phyloP scores from a whole-genome alignment of 1,284 basidiomycete species.

The Neolentinus lepideus region DNA sequence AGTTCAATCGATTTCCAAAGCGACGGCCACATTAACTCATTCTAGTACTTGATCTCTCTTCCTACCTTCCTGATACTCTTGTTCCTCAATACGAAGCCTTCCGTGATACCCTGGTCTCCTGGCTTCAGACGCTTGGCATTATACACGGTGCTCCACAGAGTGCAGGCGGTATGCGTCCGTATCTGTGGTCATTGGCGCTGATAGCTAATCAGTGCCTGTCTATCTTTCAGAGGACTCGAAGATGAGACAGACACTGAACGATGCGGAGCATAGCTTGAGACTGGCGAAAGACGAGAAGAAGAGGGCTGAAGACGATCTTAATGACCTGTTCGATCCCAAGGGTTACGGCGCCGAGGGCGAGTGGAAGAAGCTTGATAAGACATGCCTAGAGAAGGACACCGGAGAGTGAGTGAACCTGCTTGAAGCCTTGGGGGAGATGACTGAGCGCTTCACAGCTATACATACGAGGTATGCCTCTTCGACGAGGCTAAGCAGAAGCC shows the following conservation, averaged over 20 bases:
- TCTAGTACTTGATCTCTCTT: conserved; percentile 74
- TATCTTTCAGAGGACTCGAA: conserved; percentile 39
- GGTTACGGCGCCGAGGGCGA: conserved; percentile 82
- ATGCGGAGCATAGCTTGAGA: conserved; percentile 49
- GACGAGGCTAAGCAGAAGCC: conserved; percentile 85
- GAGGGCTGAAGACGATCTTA: conserved; percentile 45
- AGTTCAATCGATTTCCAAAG: conserved; percentile 21
- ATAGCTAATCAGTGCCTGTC: not conserved
- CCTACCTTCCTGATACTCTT: conserved; percentile 84
- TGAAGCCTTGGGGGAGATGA: conserved; percentile 1
- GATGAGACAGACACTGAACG: conserved; percentile 58
- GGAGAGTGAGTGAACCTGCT: conserved; percentile 69
- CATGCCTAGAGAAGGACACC: conserved; percentile 75
- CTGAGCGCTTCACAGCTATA: conserved; percentile 54
- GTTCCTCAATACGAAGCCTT: conserved; percentile 72
- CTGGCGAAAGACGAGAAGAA: conserved; percentile 38
- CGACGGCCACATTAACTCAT: not conserved
- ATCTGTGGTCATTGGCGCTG: not conserved
- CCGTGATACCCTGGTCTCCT: conserved; percentile 56
- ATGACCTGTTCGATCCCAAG: conserved; percentile 52
- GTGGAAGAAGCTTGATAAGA: conserved; percentile 90
- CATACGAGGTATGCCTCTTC: conserved; percentile 96
- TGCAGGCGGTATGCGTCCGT: conserved; percentile 25
- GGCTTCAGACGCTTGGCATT: conserved; percentile 66
- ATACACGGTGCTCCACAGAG: conserved; percentile 28